Evolutionary conservation across 108 stramenopile species (phyloP).

Genomic region (Nitzschia palea): DNA sequence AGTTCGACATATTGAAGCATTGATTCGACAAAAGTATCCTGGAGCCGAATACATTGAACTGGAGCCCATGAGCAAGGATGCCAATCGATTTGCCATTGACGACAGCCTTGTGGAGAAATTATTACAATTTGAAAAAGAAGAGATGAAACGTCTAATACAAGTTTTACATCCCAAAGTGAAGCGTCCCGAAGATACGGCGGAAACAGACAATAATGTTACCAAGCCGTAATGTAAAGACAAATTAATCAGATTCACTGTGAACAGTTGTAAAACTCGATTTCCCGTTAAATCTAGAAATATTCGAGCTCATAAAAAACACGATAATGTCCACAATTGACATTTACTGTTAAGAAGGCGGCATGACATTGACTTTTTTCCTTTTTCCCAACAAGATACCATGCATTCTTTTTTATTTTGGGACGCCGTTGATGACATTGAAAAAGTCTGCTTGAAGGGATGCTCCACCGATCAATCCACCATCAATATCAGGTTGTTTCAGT

Average conservation of each 20-base stretch:
- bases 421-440: constrained; percentile 90
- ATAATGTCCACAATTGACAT: too few species aligned
- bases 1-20: constrained; percentile 91
- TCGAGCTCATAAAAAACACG: too few species aligned
- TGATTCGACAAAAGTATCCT: constrained; percentile 90
- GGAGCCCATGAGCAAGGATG: constrained; percentile 92
- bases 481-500: constrained; percentile 87
- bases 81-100: constrained; percentile 81
- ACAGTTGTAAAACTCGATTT: too few species aligned
- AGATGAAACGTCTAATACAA: constrained; percentile 58
- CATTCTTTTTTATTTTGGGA: constrained; percentile 70
- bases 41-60: constrained; percentile 96
- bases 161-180: constrained; percentile 64
- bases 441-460: constrained; percentile 95
- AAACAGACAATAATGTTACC: too few species aligned
- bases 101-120: constrained; percentile 77
- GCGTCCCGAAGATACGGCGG: too few species aligned
- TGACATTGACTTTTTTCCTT: too few species aligned
- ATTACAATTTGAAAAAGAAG: constrained; percentile 64
- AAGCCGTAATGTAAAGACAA: too few species aligned
- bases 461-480: constrained; percentile 96
- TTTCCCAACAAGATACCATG: too few species aligned
- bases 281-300: too few species aligned
- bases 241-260: too few species aligned
- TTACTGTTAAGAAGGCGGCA: too few species aligned